A percentile compares a stretch with the other conserved stretches of the same genome.
Evolutionary conservation across 768 basidiomycete species (phyloP).

Genomic region (Lactarius sanguifluus): DNA sequence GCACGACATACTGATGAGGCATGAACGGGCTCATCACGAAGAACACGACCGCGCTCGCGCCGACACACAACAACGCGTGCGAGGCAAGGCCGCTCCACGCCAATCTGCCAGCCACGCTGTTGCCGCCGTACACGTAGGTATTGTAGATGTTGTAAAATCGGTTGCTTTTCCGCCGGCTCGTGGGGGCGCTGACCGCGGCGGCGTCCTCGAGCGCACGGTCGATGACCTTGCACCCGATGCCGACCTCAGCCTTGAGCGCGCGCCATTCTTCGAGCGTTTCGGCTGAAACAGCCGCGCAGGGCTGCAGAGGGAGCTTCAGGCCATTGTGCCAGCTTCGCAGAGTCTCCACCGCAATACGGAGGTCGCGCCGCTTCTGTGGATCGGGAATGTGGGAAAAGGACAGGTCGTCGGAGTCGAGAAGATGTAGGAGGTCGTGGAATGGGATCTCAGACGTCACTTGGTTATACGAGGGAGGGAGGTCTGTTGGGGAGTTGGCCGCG

Average conservation of each 20-base stretch:
- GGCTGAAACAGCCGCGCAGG: slow-evolving; percentile 53
- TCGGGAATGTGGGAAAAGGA: slow-evolving; percentile 29
- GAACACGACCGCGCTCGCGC: slow-evolving; percentile 61
- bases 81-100: slow-evolving; percentile 22
- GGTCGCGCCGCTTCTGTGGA: slow-evolving; percentile 36
- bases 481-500: slow-evolving; percentile 35
- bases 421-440: slow-evolving; percentile 32
- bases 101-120: slow-evolving; percentile 36
- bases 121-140: slow-evolving; percentile 55
- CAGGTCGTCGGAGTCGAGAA: slow-evolving; percentile 25
- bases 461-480: slow-evolving; percentile 75
- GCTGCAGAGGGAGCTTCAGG: slow-evolving; percentile 45
- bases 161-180: slow-evolving; percentile 37
- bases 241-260: slow-evolving; percentile 74
- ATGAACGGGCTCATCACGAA: slow-evolving; percentile 60
- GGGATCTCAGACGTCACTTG: slow-evolving; percentile 45
- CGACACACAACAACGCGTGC: slow-evolving; percentile 46
- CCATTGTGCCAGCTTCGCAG: slow-evolving; percentile 74
- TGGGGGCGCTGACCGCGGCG: slow-evolving; percentile 12
- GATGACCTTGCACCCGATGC: slow-evolving; percentile 73
- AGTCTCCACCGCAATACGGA: slow-evolving; percentile 54
- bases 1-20: slow-evolving; percentile 54
- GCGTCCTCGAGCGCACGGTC: slow-evolving; percentile 59
- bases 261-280: slow-evolving; percentile 77
- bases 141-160: slow-evolving; percentile 88